phyloP scores from a whole-genome alignment of 2,329 filamentous ascomycete species.

The Paracorniculantispora psalliotae region DNA sequence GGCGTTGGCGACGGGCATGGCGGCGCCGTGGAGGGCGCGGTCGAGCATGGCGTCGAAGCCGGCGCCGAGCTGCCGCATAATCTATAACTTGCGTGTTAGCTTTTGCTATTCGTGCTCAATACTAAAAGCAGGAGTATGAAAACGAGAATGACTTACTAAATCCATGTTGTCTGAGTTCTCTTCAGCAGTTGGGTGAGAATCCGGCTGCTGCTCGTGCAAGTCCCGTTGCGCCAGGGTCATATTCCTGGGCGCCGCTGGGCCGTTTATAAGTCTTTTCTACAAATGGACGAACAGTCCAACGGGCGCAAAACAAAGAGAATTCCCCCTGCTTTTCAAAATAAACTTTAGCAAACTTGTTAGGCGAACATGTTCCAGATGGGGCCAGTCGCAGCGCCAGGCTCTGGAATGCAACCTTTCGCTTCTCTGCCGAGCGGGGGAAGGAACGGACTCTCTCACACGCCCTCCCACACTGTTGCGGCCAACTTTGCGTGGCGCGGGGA shows the following conservation, averaged over 20 bases:
- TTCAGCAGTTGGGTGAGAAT: background rate
- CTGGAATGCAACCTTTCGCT: no score
- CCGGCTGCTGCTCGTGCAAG: background rate
- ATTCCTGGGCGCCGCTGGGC: background rate
- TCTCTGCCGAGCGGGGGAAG: no score
- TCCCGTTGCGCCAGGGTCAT: background rate
- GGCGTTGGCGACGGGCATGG: conserved; percentile 36
- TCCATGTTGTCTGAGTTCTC: background rate
- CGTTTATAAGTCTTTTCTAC: background rate
- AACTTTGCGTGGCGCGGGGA: no score
- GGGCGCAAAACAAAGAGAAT: no score
- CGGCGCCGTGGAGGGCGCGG: conserved; percentile 30
- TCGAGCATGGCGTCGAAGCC: conserved; percentile 24
- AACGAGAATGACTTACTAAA: background rate
- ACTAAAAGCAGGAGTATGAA: background rate
- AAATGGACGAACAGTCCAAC: no score
- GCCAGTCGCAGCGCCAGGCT: no score
- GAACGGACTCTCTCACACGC: no score
- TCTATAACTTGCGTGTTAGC: background rate
- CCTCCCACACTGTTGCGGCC: no score
- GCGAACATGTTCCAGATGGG: no score
- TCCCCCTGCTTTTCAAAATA: no score
- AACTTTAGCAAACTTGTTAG: no score
- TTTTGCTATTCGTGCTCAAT: no score
- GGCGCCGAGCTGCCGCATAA: background rate